A percentile compares a stretch with the other conserved stretches of the same genome.
These are phyloP conservation scores for Aspergillus piperis DNA, from an alignment of 2,329 filamentous ascomycete genomes.

Conservation along the genomic window DNA sequence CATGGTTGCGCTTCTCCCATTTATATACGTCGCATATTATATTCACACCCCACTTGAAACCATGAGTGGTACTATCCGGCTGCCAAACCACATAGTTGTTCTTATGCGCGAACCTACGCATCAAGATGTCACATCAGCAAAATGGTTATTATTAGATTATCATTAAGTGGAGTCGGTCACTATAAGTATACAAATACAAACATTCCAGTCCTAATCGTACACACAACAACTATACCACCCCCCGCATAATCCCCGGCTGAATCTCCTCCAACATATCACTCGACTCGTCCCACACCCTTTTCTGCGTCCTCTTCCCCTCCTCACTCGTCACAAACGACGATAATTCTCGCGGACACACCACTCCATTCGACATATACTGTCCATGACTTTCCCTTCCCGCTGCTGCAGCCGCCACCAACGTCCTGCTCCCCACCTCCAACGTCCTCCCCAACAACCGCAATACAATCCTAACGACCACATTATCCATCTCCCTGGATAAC, in stretches of 20 bases:
- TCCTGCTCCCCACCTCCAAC: conserved; percentile 53
- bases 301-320: conserved; percentile 41
- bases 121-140: too few relatives aligned
- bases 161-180: too few relatives aligned
- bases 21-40: too few relatives aligned
- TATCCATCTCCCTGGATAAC: conserved; percentile 42
- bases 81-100: too few relatives aligned
- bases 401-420: conserved; percentile 41
- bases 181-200: too few relatives aligned
- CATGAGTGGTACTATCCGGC: too few relatives aligned
- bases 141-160: too few relatives aligned
- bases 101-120: too few relatives aligned
- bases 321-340: conserved; percentile 43
- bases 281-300: conserved; percentile 50
- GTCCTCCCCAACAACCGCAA: conserved; percentile 43
- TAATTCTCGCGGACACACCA: conserved; percentile 28
- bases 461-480: conserved; percentile 7
- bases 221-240: neutral
- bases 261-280: conserved; percentile 45
- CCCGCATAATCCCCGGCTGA: conserved; percentile 39
- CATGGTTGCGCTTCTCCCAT: too few relatives aligned
- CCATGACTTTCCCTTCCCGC: conserved; percentile 50
- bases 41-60: too few relatives aligned
- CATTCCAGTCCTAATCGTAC: too few relatives aligned
- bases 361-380: conserved; percentile 46